Evolutionary conservation across 768 basidiomycete genomes (phyloP).

Genomic region (Fomitopsis pulvina): DNA sequence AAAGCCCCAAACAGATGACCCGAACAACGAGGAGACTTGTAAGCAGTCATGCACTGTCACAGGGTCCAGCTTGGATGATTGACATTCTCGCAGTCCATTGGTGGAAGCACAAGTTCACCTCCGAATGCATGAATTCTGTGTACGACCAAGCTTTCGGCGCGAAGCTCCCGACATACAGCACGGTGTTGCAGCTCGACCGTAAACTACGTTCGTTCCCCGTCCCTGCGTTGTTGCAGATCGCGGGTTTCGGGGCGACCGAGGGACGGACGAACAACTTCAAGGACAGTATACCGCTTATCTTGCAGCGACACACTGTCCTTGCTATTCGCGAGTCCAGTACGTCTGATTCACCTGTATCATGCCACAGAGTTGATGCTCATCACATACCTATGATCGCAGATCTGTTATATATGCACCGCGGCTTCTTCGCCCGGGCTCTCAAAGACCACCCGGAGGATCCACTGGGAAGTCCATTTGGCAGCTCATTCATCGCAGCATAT

Average conservation of each 20-base stretch:
- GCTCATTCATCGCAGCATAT: conserved; percentile 64
- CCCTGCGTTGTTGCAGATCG: conserved; percentile 56
- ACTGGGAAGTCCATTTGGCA: conserved; percentile 62
- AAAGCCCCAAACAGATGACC: conserved; percentile 39
- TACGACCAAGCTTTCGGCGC: conserved; percentile 69
- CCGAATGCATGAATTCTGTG: conserved; percentile 56
- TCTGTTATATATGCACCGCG: conserved; percentile 69
- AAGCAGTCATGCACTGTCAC: conserved; percentile 43
- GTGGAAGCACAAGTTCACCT: conserved; percentile 66
- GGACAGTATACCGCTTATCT: conserved; percentile 49
- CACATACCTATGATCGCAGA: conserved; percentile 27
- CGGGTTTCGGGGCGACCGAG: conserved; percentile 46
- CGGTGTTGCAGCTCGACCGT: conserved; percentile 58
- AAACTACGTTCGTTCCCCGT: conserved; percentile 58
- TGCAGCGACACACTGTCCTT: conserved; percentile 62
- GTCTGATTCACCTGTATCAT: conserved; percentile 14
- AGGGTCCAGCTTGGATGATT: background rate
- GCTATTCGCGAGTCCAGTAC: conserved; percentile 64
- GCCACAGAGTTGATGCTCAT: background rate
- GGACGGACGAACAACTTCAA: conserved; percentile 13
- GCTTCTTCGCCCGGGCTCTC: conserved; percentile 66
- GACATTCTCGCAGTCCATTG: conserved; percentile 27
- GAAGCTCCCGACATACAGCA: conserved; percentile 53
- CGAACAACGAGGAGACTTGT: conserved; percentile 42
- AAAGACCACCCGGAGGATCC: conserved; percentile 60